phyloP scores from a whole-genome alignment of 2,329 filamentous ascomycete genomes.

The Fusarium piperis region DNA sequence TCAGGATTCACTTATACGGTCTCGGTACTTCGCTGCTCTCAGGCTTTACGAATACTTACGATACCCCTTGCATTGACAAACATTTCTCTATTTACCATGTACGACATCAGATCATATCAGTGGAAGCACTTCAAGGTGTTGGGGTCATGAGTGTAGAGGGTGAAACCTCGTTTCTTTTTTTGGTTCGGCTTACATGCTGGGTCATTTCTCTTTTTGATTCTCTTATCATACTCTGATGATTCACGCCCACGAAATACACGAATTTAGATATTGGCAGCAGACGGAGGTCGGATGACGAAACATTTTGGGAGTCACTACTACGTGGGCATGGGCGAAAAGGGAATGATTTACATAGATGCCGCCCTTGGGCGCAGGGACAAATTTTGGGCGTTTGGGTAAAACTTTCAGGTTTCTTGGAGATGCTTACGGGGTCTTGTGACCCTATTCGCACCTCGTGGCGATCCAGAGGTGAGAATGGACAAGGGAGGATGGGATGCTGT shows the following conservation, averaged over 20 bases:
- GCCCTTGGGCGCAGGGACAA: constrained; percentile 23
- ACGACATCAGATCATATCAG: neutral
- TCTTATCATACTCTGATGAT: constrained; percentile 24
- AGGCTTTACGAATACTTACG: constrained; percentile 31
- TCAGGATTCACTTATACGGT: neutral
- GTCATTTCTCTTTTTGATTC: neutral
- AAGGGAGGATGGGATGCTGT: neutral
- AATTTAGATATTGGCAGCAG: constrained; percentile 25
- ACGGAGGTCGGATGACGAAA: constrained; percentile 12
- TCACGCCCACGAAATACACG: constrained; percentile 10
- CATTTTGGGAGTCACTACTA: constrained; percentile 1
- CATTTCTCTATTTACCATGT: neutral
- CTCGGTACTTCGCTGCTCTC: constrained; percentile 19
- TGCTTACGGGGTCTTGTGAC: neutral
- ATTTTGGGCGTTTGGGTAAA: constrained; percentile 5
- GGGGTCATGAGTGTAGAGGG: constrained; percentile 6
- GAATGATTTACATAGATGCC: constrained; percentile 4
- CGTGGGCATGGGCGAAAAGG: constrained; percentile 22
- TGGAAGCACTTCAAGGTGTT: constrained; percentile 37
- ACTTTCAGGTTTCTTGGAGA: neutral
- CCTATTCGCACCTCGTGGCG: neutral
- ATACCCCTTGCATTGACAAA: constrained; percentile 28
- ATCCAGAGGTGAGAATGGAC: neutral
- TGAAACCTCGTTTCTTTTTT: constrained; percentile 1
- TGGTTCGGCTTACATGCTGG: neutral